Base-by-base conservation (phyloP, 169 alveolate genomes). In the Amoebophrya sp. region DNA sequence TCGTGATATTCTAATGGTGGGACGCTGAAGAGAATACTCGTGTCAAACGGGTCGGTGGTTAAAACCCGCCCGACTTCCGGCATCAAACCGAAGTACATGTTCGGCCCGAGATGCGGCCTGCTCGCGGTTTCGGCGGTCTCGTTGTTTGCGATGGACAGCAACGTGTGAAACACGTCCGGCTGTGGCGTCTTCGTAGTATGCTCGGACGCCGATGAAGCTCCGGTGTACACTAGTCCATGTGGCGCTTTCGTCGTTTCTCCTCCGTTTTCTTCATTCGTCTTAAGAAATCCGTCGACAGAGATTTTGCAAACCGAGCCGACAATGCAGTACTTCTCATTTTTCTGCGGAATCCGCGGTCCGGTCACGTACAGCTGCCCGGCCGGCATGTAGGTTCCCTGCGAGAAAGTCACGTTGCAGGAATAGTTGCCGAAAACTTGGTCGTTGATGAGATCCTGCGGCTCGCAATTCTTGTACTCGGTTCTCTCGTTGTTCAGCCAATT, bases 331-430 rank as follows among this genome's bases (percentile, higher is more conserved):
- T 66, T 66, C 83, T 66, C 83, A 0, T 66, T 7, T 3, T n/a
- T 18, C 18, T 66, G 35, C 39, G 35, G 83, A 12, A 66, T 66
- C 10, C 83, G 12, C 83, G 83, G 83, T 25, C 83, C 83, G 7
- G 83, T 66, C 83, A 66, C 83, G 83, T 66, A 66, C 39, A 66
- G 83, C 35, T 1, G 83, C 35, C 83, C 83, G 35, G 83, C 83
- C 35, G 83, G 83, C 35, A 66, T 66, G 83, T 66, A 66, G 54
- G 23, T 41, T 2, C 12, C 54, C 54, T 7, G 2, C 54, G 54
- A 12, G 12, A 41, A 41, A 12, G 23, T 41, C 54, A 41, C 54
- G 54, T 41, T 41, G 54, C 54, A 41, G 54, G 23, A 7, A 12
- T 41, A 41, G 54, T 41, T 41, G 23, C 54, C 54, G 54, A 41